Percentiles rank a stretch among this genome's conserved stretches.
phyloP scores from a whole-genome alignment of 1,284 basidiomycete species.

The Ceratobasidium sp. region DNA sequence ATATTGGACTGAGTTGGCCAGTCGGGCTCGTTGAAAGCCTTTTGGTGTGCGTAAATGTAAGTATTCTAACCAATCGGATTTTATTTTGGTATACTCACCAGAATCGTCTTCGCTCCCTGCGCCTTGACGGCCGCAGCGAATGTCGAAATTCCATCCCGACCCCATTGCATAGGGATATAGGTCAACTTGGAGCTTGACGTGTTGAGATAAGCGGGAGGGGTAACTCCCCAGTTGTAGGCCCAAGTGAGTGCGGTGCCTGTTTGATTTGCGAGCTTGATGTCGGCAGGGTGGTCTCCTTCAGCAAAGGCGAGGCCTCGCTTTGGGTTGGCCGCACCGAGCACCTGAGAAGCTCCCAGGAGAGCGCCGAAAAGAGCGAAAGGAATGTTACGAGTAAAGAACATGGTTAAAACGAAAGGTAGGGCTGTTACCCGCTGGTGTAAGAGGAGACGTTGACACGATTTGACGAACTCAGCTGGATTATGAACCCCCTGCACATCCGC shows the following conservation, averaged over 20 bases:
- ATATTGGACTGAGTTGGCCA: slow-evolving; percentile 57
- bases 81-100: slow-evolving; percentile 53
- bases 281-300: slow-evolving; percentile 51
- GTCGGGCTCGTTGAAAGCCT: slow-evolving; percentile 49
- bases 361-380: slow-evolving; percentile 5
- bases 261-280: slow-evolving; percentile 48
- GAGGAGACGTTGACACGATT: no score
- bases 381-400: slow-evolving; percentile 10
- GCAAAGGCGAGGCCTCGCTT: slow-evolving; percentile 54
- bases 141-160: slow-evolving; percentile 50
- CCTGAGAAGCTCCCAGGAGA: neutral
- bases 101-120: slow-evolving; percentile 48
- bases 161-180: slow-evolving; percentile 56
- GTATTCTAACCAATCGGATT: neutral
- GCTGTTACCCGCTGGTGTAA: neutral
- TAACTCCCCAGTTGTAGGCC: slow-evolving; percentile 53
- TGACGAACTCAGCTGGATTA: no score
- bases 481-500: no score
- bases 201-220: slow-evolving; percentile 50
- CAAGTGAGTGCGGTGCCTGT: slow-evolving; percentile 52
- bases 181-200: slow-evolving; percentile 46
- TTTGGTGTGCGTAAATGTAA: slow-evolving; percentile 21
- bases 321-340: slow-evolving; percentile 11
- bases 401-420: neutral
- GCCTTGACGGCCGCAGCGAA: slow-evolving; percentile 50